Base-by-base conservation (phyloP, 495 filamentous ascomycete genomes). In the Tricharina praecox region DNA sequence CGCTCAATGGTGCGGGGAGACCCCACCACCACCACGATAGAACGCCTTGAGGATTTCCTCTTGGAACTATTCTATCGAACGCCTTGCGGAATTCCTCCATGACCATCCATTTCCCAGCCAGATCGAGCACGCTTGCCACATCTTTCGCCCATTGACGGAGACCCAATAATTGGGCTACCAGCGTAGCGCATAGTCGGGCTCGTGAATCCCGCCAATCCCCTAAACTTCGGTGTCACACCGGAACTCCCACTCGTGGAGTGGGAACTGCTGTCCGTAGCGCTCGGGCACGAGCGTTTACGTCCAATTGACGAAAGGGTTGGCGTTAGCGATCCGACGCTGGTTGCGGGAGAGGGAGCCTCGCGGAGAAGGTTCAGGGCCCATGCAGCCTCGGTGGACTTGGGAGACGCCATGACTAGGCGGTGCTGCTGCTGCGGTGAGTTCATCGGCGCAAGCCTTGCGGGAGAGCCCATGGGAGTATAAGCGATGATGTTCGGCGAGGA, bases 341-440 rank as follows among this genome's bases (percentile, higher is more conserved):
- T 53, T n/a, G 47, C 43, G 35, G 55, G 55, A 11, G 55, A 58
- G 20, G 45, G 47, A 41, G 45, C 38, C 13, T 58, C 55, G 16
- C 57, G 53, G 21, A 59, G 41, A 52, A 59, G 45, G 24, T 59
- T 58, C 25, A 59, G 23, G 11, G 55, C 54, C 39, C 53, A 21
- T 1, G 55, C 55, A 16, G 55, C 55, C 34, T 59, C 55, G 16
- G 40, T 53, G 11, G 50, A 58, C 45, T 58, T 59, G 18, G 55
- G 55, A 9, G 55, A 59, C 19, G 55, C 55, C 21, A 43, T 32
- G 8, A 37, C 34, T 15, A 37, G 34, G 7, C 34, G 34, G 28
- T 5, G 18, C 18, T 8, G 16, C 16, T 37, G 34, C 18, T 37
- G 28, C 7, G 28, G 28, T n/a, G n/a, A n/a, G n/a, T 32, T 13